Evolutionary conservation across 345 rosid genomes (phyloP).

Genomic region (Clausena lansium): DNA sequence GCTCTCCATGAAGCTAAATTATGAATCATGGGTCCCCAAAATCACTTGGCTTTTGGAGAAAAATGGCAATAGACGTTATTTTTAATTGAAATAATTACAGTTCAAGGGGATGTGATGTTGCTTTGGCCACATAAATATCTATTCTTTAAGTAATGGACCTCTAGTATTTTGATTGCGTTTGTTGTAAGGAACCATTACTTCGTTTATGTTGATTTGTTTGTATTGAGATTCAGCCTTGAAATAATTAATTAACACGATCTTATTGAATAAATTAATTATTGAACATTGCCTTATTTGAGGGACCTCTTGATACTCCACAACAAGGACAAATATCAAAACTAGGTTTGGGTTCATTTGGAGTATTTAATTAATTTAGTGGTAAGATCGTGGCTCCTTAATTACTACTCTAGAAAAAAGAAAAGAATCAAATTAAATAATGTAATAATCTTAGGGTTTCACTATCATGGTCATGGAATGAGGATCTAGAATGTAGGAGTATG

Average conservation of each 20-base stretch:
- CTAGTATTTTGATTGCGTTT: background rate
- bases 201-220: background rate
- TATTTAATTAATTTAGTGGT: background rate
- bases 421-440: background rate
- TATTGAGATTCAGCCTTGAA: background rate
- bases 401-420: background rate
- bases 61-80: background rate
- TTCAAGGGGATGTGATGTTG: background rate
- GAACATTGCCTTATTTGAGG: background rate
- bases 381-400: background rate
- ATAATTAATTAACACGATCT: background rate
- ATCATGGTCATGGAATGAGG: background rate
- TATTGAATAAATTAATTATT: background rate
- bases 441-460: background rate
- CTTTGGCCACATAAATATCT: too few relatives aligned
- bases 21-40: background rate
- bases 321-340: background rate
- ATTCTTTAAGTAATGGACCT: background rate
- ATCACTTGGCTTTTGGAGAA: background rate
- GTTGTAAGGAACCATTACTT: slow-evolving; percentile 1
- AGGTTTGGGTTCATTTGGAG: background rate
- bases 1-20: background rate
- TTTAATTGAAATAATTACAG: background rate
- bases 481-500: too few relatives aligned
- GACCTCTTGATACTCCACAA: background rate